These are phyloP conservation scores for Monosporascus sp. DNA, from an alignment of 2,329 filamentous ascomycete genomes.

Conservation along the genomic window DNA sequence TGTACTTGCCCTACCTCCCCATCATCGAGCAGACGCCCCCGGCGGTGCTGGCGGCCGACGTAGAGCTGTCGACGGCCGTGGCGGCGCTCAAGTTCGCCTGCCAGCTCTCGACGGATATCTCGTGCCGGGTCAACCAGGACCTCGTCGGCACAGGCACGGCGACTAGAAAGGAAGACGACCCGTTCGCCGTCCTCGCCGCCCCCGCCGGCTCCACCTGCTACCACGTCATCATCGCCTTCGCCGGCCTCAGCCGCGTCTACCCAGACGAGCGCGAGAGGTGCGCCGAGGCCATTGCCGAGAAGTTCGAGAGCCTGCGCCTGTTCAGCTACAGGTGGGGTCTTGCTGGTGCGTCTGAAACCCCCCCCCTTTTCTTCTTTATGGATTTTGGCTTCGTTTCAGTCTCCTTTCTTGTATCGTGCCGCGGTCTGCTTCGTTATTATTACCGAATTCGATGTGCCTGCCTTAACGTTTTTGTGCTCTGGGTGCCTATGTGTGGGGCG, in stretches of 20 bases:
- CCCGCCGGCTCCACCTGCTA: conserved; percentile 27
- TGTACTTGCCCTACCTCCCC: conserved; percentile 26
- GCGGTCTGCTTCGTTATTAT: too few species aligned
- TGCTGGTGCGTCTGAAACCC: conserved; percentile 21
- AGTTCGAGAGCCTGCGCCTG: conserved; percentile 27
- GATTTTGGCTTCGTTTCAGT: not conserved
- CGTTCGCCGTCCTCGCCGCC: conserved; percentile 22
- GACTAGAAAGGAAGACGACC: conserved; percentile 2
- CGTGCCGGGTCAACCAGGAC: conserved; percentile 25
- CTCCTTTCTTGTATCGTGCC: not conserved
- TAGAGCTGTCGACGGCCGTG: conserved; percentile 20
- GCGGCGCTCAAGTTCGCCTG: conserved; percentile 26
- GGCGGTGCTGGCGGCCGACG: conserved; percentile 6
- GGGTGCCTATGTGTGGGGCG: too few species aligned
- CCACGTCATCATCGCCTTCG: conserved; percentile 22
- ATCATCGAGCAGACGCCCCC: conserved; percentile 17
- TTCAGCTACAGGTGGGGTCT: conserved; percentile 29
- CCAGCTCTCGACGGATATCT: conserved; percentile 28
- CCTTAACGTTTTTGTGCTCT: too few species aligned
- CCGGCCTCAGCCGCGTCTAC: conserved; percentile 22
- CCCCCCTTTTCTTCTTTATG: not conserved
- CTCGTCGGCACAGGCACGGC: conserved; percentile 3
- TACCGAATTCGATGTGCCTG: too few species aligned
- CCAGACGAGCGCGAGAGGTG: conserved; percentile 21
- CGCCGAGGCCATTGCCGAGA: conserved; percentile 23